These are phyloP conservation scores for Piper longum DNA, from an alignment of 164 flowering plant species.

Conservation along the genomic window DNA sequence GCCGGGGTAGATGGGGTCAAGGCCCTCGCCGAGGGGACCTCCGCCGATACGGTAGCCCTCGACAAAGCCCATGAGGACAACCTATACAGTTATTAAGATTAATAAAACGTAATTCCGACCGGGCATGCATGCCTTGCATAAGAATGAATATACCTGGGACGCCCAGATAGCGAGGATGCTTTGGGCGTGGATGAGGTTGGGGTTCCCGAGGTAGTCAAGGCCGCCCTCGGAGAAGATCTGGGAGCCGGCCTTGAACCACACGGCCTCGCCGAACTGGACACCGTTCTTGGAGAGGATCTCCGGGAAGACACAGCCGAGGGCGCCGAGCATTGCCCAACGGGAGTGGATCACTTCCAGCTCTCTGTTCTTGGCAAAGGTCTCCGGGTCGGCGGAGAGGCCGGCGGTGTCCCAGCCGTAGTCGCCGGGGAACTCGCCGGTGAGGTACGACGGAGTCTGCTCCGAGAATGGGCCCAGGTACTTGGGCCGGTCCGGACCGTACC, in stretches of 20 bases:
- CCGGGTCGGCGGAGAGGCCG: conserved; percentile 18
- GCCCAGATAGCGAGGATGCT: conserved; percentile 24
- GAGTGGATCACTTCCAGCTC: conserved; percentile 18
- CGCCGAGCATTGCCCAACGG: conserved; percentile 20
- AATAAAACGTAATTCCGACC: too few species aligned
- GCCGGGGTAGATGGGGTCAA: conserved; percentile 15
- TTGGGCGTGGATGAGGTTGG: conserved; percentile 18
- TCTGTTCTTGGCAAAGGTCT: conserved; percentile 19
- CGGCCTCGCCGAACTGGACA: conserved; percentile 16
- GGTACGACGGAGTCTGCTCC: conserved; percentile 18
- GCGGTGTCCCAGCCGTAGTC: conserved; percentile 24
- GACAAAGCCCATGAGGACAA: conserved; percentile 18
- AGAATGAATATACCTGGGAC: conserved; percentile 1
- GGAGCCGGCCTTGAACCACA: conserved; percentile 19
- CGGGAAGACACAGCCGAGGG: conserved; percentile 14
- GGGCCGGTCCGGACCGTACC: conserved; percentile 21
- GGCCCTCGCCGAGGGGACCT: conserved; percentile 17
- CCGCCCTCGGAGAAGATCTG: conserved; percentile 23
- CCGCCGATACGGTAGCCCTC: conserved; percentile 19
- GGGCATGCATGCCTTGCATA: too few species aligned
- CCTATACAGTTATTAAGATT: too few species aligned
- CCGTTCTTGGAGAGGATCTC: conserved; percentile 16
- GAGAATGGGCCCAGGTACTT: conserved; percentile 20
- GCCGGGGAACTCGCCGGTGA: conserved; percentile 22
- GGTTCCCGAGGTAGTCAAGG: conserved; percentile 17